A percentile compares a stretch with the other conserved stretches of the same genome.
Evolutionary conservation across 257 asterid species (phyloP).

Genomic region (Lycium ferocissimum): DNA sequence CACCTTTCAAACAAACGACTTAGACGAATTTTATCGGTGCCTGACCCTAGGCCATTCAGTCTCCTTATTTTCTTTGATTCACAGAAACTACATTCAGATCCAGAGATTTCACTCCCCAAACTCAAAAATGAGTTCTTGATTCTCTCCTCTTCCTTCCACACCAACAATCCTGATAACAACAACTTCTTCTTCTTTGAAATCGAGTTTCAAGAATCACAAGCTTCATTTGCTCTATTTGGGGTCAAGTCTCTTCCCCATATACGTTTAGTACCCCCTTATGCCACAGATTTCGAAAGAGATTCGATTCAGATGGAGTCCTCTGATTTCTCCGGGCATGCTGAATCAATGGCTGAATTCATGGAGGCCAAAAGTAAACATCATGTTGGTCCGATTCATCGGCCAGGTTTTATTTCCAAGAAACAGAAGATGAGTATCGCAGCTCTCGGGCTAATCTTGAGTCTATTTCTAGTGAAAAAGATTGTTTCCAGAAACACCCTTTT

Average conservation of each 20-base stretch:
- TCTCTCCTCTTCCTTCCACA: slow-evolving; percentile 55
- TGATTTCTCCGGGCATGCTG: slow-evolving; percentile 67
- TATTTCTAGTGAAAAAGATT: slow-evolving; percentile 60
- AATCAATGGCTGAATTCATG: slow-evolving; percentile 80
- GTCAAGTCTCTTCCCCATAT: slow-evolving; percentile 80
- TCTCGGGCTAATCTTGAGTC: slow-evolving; percentile 49
- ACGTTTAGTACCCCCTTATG: slow-evolving; percentile 67
- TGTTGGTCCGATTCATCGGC: slow-evolving; percentile 68
- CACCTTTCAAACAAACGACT: slow-evolving; percentile 19
- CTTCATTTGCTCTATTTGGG: slow-evolving; percentile 62
- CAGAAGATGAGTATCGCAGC: slow-evolving; percentile 54
- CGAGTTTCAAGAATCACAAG: slow-evolving; percentile 77
- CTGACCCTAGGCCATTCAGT: slow-evolving; percentile 25
- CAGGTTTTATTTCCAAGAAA: slow-evolving; percentile 63
- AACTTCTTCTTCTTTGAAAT: slow-evolving; percentile 65
- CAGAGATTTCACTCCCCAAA: slow-evolving; percentile 21
- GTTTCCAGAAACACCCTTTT: slow-evolving; percentile 62
- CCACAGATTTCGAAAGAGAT: slow-evolving; percentile 54
- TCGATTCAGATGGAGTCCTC: slow-evolving; percentile 71
- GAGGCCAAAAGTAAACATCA: slow-evolving; percentile 52
- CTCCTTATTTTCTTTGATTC: slow-evolving; percentile 21
- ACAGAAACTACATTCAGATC: neutral
- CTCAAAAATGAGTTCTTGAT: slow-evolving; percentile 50
- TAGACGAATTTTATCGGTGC: neutral
- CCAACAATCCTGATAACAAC: slow-evolving; percentile 48